Base-by-base conservation (phyloP, 352 stramenopile species). In the Globisporangium orthogonon region DNA sequence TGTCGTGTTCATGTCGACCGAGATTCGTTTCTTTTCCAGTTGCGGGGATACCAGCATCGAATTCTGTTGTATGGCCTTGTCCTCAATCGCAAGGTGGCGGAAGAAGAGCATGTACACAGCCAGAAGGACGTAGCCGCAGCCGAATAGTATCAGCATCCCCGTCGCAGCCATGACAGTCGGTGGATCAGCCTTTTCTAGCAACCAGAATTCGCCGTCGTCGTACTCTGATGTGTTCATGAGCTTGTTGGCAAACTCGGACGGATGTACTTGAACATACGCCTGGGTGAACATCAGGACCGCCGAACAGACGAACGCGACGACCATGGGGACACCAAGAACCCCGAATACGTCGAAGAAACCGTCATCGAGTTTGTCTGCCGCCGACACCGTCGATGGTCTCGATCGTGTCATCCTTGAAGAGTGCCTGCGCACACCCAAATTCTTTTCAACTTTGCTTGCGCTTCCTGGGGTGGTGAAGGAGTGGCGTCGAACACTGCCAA, bases 151-250 rank as follows among this genome's bases (percentile, higher is more conserved):
- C 7, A 35, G 45, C 9, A 14, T 3, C 2, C 52, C 37, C 2
- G 49, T 23, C 15, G 60, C 52, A 23, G 23, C 23, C 23, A 23
- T 23, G 23, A 23, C 23, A 23, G 23, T 23, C 23, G 23, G 23
- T 23, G 23, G 23, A 23, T 23, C 23, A 23, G 23, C 23, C 23
- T 23, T 23, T 23, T 23, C 23, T 23, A 23, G 23, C 10, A 63
- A 6, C 65, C 60, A 71, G 44, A 68, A 71, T 1, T 71, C 50
- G 1, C 53, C 60, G 17, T 60, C 7, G 54, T 68, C 56, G 3
- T 63, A 28, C 7, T 50, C n/a, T 4, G 11, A 5, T 6, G 65
- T 71, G n/a, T 52, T 31, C 65, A 68, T 71, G 30, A 65, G n/a
- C 4, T n/a, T 40, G 31, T 71, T 71, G 18, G 55, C 58, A 10